phyloP scores from a whole-genome alignment of 2,329 filamentous ascomycete genomes.

The Tolypocladium nubicola region DNA sequence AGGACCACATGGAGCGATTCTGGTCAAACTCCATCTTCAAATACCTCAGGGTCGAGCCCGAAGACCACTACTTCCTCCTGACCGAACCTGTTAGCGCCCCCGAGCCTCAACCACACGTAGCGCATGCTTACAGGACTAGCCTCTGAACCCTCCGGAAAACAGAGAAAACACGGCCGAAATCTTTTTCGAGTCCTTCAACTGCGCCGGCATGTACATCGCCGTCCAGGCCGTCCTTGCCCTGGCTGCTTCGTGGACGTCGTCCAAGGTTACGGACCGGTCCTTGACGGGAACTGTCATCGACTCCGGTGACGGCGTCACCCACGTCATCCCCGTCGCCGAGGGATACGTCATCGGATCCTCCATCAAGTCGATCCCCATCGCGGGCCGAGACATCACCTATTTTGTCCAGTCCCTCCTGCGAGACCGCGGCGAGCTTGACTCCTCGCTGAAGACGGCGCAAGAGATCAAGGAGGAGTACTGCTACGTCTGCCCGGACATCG shows the following conservation, averaged over 20 bases:
- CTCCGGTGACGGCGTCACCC: constrained; percentile 95
- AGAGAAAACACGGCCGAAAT: constrained; percentile 98
- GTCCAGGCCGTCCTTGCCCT: constrained; percentile 95
- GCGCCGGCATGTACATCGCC: constrained; percentile 95
- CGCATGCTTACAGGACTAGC: constrained; percentile 37
- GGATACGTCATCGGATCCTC: constrained; percentile 98
- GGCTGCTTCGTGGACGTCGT: constrained; percentile 96
- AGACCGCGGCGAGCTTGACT: constrained; percentile 93
- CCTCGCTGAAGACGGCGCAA: constrained; percentile 92
- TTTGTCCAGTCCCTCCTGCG: constrained; percentile 94
- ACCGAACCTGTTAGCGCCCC: constrained; percentile 80
- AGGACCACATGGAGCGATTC: constrained; percentile 99
- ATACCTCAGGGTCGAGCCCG: constrained; percentile 92
- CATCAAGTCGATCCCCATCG: constrained; percentile 98
- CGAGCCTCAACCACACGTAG: background rate
- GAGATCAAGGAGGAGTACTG: constrained; percentile 98
- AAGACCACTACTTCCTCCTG: constrained; percentile 96
- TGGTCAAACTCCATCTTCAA: constrained; percentile 99
- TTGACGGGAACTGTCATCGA: constrained; percentile 97
- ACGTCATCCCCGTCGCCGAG: constrained; percentile 97
- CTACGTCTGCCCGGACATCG: constrained; percentile 96
- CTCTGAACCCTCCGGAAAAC: constrained; percentile 95
- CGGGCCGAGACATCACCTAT: constrained; percentile 95
- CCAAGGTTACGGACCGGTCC: constrained; percentile 92
- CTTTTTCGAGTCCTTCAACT: constrained; percentile 99